These are phyloP conservation scores for Eucalyptus tenuipes DNA, from an alignment of 345 rosid species.

Conservation along the genomic window DNA sequence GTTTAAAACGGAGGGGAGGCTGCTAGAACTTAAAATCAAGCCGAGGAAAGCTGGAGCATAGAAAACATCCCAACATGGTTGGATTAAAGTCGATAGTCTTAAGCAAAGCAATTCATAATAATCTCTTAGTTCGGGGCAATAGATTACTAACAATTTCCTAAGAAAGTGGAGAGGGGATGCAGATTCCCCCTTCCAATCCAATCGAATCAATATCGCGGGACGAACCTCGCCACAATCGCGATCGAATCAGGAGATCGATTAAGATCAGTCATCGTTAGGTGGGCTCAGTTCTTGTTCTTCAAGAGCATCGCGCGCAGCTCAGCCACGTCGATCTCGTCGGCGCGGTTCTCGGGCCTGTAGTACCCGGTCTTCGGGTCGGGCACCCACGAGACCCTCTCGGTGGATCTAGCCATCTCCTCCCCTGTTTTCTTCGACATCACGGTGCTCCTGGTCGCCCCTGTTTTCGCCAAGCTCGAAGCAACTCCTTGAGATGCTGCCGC, in stretches of 20 bases:
- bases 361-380: constrained; percentile 84
- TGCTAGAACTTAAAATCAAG: neutral
- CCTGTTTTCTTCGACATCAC: constrained; percentile 30
- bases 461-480: constrained; percentile 3
- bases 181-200: neutral
- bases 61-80: accelerated
- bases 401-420: constrained; percentile 27
- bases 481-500: constrained; percentile 14
- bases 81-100: neutral
- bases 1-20: neutral
- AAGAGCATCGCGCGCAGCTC: constrained; percentile 53
- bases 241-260: neutral
- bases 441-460: neutral
- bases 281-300: constrained; percentile 24
- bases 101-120: neutral
- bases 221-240: neutral
- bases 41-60: no score
- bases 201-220: neutral
- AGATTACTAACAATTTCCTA: neutral
- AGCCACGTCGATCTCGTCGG: constrained; percentile 53
- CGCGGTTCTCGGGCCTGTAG: constrained; percentile 66
- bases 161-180: neutral
- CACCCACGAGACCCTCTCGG: constrained; percentile 51
- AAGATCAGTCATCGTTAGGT: neutral
- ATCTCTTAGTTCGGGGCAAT: neutral